Conservation (phyloP, 768 basidiomycete species). For the Suillus paluster region DNA sequence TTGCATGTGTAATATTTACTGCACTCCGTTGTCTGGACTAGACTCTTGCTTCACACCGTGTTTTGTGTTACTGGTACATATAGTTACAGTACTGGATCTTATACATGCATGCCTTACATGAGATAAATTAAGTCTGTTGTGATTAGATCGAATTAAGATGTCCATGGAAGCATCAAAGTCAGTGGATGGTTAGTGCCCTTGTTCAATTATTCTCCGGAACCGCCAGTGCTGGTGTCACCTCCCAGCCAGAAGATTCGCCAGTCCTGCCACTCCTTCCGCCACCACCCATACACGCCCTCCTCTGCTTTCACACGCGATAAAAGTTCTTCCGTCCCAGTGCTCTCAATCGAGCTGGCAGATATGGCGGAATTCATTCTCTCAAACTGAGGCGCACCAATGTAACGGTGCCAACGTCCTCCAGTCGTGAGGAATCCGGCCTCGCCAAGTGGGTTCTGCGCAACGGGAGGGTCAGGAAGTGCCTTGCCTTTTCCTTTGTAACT, state of each 20-base stretch:
- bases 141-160: slow-evolving; percentile 7
- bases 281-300: slow-evolving; percentile 81
- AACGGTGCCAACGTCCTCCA: slow-evolving; percentile 55
- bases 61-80: not conserved
- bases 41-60: slow-evolving; percentile 2
- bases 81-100: not conserved
- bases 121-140: not conserved
- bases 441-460: slow-evolving; percentile 66
- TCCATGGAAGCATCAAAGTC: not conserved
- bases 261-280: slow-evolving; percentile 71
- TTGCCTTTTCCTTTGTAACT: slow-evolving; percentile 49
- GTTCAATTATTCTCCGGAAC: slow-evolving; percentile 18
- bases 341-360: slow-evolving; percentile 52
- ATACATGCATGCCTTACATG: not conserved
- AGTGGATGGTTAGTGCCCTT: slow-evolving; percentile 25
- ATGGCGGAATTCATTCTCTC: slow-evolving; percentile 49
- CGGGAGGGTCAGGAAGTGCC: slow-evolving; percentile 47
- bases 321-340: slow-evolving; percentile 57
- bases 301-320: slow-evolving; percentile 50
- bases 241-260: slow-evolving; percentile 88
- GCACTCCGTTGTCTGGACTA: slow-evolving; percentile 21
- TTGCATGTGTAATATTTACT: slow-evolving; percentile 34
- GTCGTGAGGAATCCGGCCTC: slow-evolving; percentile 52
- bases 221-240: slow-evolving; percentile 45
- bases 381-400: slow-evolving; percentile 36